Percentiles rank a stretch among this genome's conserved stretches.
These are phyloP conservation scores for Pseudomassariella vexata DNA, from an alignment of 2,329 filamentous ascomycete species.

Conservation along the genomic window DNA sequence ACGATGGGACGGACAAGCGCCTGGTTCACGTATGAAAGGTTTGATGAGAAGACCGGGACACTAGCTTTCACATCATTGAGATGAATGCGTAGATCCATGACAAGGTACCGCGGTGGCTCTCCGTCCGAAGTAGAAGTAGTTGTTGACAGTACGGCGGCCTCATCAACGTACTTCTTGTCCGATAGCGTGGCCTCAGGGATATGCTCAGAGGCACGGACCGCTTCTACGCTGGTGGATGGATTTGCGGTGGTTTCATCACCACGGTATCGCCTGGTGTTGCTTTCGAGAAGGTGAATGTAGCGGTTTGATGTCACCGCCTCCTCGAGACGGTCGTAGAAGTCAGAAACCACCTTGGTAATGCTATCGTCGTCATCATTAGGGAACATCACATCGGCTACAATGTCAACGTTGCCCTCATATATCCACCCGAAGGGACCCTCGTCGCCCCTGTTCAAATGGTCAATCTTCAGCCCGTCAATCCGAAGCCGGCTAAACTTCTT, in stretches of 20 bases:
- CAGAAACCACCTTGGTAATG: conserved; percentile 89
- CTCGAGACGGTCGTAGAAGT: conserved; percentile 94
- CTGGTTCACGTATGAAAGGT: conserved; percentile 94
- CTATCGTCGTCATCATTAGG: conserved; percentile 83
- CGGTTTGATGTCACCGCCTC: conserved; percentile 80
- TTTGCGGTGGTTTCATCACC: conserved; percentile 11
- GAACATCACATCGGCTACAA: conserved; percentile 92
- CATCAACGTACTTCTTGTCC: conserved; percentile 8
- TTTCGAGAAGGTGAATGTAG: conserved; percentile 54
- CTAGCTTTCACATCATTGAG: conserved; percentile 91
- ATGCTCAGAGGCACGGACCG: conserved; percentile 4
- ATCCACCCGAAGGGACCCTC: conserved; percentile 97
- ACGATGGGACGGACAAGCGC: conserved; percentile 93
- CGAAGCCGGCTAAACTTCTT: conserved; percentile 92
- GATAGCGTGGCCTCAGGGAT: conserved; percentile 1
- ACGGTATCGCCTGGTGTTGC: conserved; percentile 24
- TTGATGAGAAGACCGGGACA: conserved; percentile 85
- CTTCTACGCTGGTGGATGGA: conserved; percentile 1
- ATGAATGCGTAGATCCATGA: conserved; percentile 93
- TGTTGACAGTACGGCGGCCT: conserved; percentile 8
- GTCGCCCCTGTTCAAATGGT: conserved; percentile 90
- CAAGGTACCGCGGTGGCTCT: conserved; percentile 71
- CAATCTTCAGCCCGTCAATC: conserved; percentile 90
- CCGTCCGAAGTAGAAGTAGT: conserved; percentile 17
- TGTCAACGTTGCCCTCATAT: conserved; percentile 92